Evolutionary conservation across 768 basidiomycete genomes (phyloP).

Genomic region (Boletus rubroflammeus): DNA sequence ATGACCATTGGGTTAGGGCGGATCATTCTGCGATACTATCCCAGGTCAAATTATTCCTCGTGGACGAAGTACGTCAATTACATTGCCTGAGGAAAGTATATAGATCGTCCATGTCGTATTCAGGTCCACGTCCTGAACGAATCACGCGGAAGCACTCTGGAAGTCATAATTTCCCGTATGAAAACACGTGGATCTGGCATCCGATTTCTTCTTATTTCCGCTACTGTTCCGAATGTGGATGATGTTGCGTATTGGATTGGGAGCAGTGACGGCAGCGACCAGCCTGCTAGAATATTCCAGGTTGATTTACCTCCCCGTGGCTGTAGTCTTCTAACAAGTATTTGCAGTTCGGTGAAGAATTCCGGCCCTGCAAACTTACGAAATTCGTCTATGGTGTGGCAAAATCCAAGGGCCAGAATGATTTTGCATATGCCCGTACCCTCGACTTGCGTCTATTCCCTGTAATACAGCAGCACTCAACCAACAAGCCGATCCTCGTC

Average conservation of each 20-base stretch:
- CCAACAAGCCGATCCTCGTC: conserved; percentile 80
- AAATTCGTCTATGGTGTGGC: conserved; percentile 71
- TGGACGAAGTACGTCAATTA: conserved; percentile 69
- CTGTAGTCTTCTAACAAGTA: not conserved
- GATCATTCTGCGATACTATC: conserved; percentile 65
- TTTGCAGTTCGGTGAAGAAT: conserved; percentile 86
- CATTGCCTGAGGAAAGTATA: not conserved
- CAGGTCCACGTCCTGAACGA: conserved; percentile 94
- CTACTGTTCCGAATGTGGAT: conserved; percentile 89
- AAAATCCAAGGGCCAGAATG: conserved; percentile 62
- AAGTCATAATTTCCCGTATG: conserved; percentile 95
- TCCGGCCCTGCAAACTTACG: conserved; percentile 77
- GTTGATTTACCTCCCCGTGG: conserved; percentile 34
- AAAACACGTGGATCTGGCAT: conserved; percentile 65
- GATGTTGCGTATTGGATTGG: conserved; percentile 92
- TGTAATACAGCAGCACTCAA: conserved; percentile 67
- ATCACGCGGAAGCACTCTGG: conserved; percentile 84
- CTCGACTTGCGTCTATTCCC: conserved; percentile 73
- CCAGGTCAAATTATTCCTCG: conserved; percentile 74
- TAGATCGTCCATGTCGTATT: not conserved
- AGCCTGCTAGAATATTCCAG: conserved; percentile 63
- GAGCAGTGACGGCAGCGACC: conserved; percentile 29
- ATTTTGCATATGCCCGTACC: conserved; percentile 68
- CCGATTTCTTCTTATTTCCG: conserved; percentile 87
- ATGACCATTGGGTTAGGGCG: conserved; percentile 38